These are phyloP conservation scores for Abrus precatorius DNA, from an alignment of 306 rosid genomes.

Conservation along the genomic window DNA sequence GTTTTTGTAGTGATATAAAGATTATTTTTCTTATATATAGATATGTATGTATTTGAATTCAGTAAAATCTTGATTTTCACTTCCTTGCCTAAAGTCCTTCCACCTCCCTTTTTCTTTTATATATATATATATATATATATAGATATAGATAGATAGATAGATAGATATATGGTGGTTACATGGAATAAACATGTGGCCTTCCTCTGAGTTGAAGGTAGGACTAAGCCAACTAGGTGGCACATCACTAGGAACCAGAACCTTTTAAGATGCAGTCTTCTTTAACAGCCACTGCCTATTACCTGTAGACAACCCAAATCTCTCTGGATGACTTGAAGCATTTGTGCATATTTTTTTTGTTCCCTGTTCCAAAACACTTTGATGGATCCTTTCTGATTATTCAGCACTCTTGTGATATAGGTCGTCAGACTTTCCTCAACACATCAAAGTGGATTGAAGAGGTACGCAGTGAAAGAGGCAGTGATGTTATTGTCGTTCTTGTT, in stretches of 20 bases:
- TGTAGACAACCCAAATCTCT: constrained; percentile 41
- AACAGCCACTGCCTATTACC: constrained; percentile 10
- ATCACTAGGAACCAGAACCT: constrained; percentile 15
- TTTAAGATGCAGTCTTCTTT: constrained; percentile 30
- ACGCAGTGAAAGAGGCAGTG: constrained; percentile 87
- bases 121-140: no score
- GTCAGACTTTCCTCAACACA: constrained; percentile 85
- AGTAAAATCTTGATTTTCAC: no score
- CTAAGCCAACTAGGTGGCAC: constrained; percentile 5
- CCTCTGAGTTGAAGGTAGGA: background rate
- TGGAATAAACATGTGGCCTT: constrained; percentile 24
- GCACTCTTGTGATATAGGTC: constrained; percentile 58
- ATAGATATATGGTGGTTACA: background rate
- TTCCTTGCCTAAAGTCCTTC: no score
- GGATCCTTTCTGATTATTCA: constrained; percentile 45
- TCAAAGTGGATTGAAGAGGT: constrained; percentile 94
- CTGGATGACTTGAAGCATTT: constrained; percentile 14
- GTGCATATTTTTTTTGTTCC: constrained; percentile 40
- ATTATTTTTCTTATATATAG: no score
- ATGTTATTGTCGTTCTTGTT: constrained; percentile 88
- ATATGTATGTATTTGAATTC: no score
- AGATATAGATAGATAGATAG: no score
- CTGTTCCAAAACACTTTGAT: constrained; percentile 27
- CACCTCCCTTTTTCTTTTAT: no score
- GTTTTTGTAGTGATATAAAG: no score